Evolutionary conservation across 305 asterid genomes (phyloP), one percentile per base, ranked within the genome.

Genomic region (Plantago lanceolata): DNA sequence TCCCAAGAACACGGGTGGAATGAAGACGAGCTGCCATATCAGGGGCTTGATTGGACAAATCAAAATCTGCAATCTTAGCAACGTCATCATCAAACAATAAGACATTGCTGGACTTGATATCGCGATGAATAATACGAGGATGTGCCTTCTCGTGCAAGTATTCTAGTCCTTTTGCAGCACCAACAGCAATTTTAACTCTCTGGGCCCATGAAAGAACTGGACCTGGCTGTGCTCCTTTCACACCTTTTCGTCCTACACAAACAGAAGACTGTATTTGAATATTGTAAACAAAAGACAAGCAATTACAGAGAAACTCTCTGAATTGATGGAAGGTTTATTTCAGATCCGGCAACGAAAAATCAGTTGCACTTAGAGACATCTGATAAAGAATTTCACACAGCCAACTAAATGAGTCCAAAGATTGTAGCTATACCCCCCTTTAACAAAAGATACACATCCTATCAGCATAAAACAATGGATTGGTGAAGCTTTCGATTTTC

Each of bases 21-120:
- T 89, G 96, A 68, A 89, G 93, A 56, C 95, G 95, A 49, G 96
- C 95, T 45, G 96, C 95, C 80, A 79, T 82, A 75, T 86, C 90
- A 28, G 96, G 96, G 66, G 93, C 86, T 80, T 84, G 90, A 78
- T 86, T 86, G 26, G 96, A 89, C 68, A 84, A 71, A 75, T 89
- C 92, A 71, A 89, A 86, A 74, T 89, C 96, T 0, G 86, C 84
- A 52, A 84, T 84, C 77, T 86, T 89, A 61, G 96, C 92, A 60
- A 82, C 81, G 68, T 84, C 86, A 19, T 86, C 93, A 60, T 86
- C 90, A 67, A 78, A 89, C 57, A 89, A 77, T 53, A 89, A 71
- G 11, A 89, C 88, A 64, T 89, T 86, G 84, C 96, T 86, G 65
- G 94, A 86, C 76, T 83, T 86, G 68, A 89, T 89, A 75, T 86